Evolutionary conservation across 208 protist genomes (phyloP).

Genomic region (Herpetomonas samuelpessoai): DNA sequence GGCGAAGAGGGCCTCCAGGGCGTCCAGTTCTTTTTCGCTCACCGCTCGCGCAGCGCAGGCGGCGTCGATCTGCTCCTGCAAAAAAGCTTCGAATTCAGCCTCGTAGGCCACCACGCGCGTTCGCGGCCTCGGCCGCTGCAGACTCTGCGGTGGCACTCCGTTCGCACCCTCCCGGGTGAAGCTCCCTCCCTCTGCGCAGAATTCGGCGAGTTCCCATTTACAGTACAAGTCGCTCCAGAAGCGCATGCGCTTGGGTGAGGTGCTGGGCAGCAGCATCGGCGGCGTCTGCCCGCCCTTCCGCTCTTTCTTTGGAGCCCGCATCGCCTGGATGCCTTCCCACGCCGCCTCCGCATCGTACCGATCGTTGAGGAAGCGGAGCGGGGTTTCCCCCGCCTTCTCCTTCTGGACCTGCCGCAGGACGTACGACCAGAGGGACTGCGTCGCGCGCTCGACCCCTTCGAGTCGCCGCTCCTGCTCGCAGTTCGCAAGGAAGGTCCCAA

Average conservation of each 20-base stretch:
- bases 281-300: not conserved
- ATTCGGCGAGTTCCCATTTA: not conserved
- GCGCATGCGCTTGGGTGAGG: not conserved
- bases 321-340: conserved; percentile 44
- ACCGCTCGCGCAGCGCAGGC: conserved; percentile 22
- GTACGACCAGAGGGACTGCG: conserved; percentile 74
- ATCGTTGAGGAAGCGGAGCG: conserved; percentile 64
- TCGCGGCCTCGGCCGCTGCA: not conserved
- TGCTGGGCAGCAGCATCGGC: not conserved
- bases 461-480: conserved; percentile 73
- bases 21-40: not conserved
- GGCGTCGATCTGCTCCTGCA: conserved; percentile 31
- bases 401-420: conserved; percentile 39
- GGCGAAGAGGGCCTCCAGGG: conserved; percentile 6
- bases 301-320: not conserved
- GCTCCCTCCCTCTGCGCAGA: not conserved
- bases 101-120: conserved; percentile 33
- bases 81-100: conserved; percentile 50
- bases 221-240: not conserved
- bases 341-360: conserved; percentile 60
- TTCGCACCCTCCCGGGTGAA: not conserved
- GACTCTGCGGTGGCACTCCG: not conserved
- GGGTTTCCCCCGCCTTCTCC: conserved; percentile 48
- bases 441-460: conserved; percentile 66
- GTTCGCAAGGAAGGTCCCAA: conserved; percentile 87